These are phyloP conservation scores for Hypoxylon sp. DNA, from an alignment of 2,329 filamentous ascomycete species.

Conservation along the genomic window DNA sequence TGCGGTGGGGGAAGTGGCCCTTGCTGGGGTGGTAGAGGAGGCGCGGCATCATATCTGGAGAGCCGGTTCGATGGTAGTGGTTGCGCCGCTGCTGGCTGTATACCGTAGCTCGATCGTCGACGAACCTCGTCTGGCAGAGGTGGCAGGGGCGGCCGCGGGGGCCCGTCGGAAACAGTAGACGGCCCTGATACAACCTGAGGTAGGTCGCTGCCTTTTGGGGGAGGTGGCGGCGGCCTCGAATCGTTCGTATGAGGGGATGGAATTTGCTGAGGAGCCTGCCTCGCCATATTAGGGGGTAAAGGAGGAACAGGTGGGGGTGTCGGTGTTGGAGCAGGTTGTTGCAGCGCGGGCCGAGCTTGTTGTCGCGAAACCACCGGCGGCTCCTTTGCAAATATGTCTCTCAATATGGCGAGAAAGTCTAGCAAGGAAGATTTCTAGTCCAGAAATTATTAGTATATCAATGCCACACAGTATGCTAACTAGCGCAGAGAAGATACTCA, in stretches of 20 bases:
- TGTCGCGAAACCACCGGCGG: constrained; percentile 88
- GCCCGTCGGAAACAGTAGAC: constrained; percentile 50
- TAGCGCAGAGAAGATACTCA: constrained; percentile 63
- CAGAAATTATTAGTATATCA: constrained; percentile 41
- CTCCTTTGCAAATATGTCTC: constrained; percentile 93
- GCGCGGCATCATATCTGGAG: constrained; percentile 56
- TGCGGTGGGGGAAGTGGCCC: constrained; percentile 49
- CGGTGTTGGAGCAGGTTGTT: constrained; percentile 56
- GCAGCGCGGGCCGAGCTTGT: constrained; percentile 61
- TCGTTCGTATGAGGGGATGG: constrained; percentile 56
- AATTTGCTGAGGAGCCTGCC: constrained; percentile 57
- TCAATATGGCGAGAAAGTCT: constrained; percentile 85
- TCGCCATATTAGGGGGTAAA: constrained; percentile 74
- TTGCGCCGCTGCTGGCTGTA: constrained; percentile 36
- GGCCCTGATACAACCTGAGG: constrained; percentile 55
- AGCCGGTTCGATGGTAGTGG: constrained; percentile 48
- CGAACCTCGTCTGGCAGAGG: constrained; percentile 55
- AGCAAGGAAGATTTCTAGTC: constrained; percentile 82
- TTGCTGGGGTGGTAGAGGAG: constrained; percentile 54
- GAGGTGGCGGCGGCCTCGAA: constrained; percentile 64
- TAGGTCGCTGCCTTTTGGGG: constrained; percentile 65
- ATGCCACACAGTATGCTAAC: neutral
- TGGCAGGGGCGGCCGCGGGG: constrained; percentile 57
- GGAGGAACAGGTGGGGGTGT: constrained; percentile 79
- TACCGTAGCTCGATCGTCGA: constrained; percentile 47